Conservation (phyloP, 1,284 basidiomycete genomes). For the Cryptococcus amylolentus region DNA sequence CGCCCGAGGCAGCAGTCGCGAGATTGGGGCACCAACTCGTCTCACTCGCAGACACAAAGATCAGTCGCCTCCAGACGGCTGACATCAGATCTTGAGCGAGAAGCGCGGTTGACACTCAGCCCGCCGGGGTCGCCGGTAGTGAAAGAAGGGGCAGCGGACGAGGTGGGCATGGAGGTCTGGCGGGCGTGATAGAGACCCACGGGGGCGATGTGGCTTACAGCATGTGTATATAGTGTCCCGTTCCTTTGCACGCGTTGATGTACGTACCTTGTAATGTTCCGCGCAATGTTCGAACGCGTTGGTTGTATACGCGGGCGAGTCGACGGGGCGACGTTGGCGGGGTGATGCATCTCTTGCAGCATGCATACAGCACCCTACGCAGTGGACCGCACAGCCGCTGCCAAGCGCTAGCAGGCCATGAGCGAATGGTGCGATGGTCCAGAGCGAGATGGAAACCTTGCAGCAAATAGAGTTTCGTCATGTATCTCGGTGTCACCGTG, state of each 20-base stretch:
- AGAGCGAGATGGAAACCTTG: no score
- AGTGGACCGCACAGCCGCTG: no score
- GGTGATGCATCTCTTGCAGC: no score
- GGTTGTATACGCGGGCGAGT: no score
- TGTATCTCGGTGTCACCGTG: no score
- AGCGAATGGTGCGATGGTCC: no score
- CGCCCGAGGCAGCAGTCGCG: neutral
- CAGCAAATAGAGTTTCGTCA: no score
- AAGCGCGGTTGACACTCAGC: conserved; percentile 15
- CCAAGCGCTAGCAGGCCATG: no score
- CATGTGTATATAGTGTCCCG: neutral
- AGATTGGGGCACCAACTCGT: neutral
- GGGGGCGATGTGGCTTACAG: neutral
- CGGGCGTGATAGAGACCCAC: neutral
- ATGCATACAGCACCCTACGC: no score
- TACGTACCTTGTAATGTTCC: neutral
- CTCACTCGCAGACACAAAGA: neutral
- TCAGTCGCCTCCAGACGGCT: neutral
- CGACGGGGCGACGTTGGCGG: no score
- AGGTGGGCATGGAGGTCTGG: conserved; percentile 4
- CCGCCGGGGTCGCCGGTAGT: conserved; percentile 12
- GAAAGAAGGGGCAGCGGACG: conserved; percentile 3
- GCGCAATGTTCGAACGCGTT: neutral
- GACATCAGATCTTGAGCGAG: conserved; percentile 7
- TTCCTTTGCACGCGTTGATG: neutral